Evolutionary conservation across 257 asterid species (phyloP), one percentile per base, ranked within the genome.

Genomic region (Coffea eugenioides): DNA sequence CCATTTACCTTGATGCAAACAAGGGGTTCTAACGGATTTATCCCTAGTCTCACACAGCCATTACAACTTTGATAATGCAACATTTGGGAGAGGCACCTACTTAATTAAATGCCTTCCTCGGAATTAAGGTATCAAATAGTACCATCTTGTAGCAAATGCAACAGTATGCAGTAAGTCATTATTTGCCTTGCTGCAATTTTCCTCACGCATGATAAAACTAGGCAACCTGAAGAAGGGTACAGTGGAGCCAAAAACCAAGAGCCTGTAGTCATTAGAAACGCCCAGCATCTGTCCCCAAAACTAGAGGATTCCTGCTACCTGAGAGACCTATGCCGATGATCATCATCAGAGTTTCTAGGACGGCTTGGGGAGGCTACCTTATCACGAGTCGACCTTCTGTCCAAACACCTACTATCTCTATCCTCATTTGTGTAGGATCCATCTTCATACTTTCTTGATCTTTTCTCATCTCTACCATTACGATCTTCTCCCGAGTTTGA

Each of bases 391-490:
- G 48, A 49, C 51, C 74, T 79, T 76, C 78, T 82, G 57, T 82
- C 88, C 75, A 86, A 77, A 78, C 81, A 87, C 87, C 82, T 85
- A 71, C 80, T 84, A 59, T 86, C 85, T 83, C 59, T 83, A 73
- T 91, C 86, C 78, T 80, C 94, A 73, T 84, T 82, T 23, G 65
- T 78, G 72, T 77, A 41, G 5, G 86, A 80, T 75, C 84, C 92
- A 54, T 90, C 67, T 69, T 88, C 91, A 4, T 85, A 62, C 45
- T 78, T 89, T 82, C 87, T 87, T 39, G 87, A 77, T 76, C 90
- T 77, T 83, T 78, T 87, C 54, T 85, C 92, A 62, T 86, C 85
- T 74, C 87, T 87, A 82, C 74, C 25, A 74, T 89, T 85, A 39
- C 77, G 85, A 72, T 94, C 89, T 71, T 79, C 89, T 74, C 84